Evolutionary conservation across 2,329 filamentous ascomycete genomes (phyloP).

Genomic region (Thielaviopsis musarum): DNA sequence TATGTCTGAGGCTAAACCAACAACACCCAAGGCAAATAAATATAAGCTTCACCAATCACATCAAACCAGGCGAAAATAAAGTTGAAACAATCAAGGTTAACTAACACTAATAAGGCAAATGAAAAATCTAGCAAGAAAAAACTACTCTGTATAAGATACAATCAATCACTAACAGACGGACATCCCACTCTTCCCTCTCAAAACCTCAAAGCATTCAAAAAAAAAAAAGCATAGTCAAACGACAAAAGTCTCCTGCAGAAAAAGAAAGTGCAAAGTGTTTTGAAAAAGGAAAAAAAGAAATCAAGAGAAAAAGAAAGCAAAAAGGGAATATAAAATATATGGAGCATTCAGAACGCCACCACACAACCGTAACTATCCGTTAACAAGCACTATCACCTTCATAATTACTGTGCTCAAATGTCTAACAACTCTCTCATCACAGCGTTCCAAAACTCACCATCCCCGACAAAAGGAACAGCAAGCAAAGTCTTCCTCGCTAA

Average conservation of each 20-base stretch:
- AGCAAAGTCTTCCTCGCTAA: not conserved
- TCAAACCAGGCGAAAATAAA: not conserved
- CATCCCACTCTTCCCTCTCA: no score
- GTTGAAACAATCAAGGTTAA: not conserved
- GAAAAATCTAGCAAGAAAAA: not conserved
- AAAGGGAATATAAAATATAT: slow-evolving; percentile 5
- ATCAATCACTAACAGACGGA: not conserved
- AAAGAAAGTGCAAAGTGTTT: slow-evolving; percentile 7
- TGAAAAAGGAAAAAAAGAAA: slow-evolving; percentile 5
- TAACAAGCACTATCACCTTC: not conserved
- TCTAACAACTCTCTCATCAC: not conserved
- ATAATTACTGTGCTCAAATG: not conserved
- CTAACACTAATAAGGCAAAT: not conserved
- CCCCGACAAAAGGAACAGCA: not conserved
- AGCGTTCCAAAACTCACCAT: not conserved
- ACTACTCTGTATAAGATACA: not conserved
- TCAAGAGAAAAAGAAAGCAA: slow-evolving; percentile 2
- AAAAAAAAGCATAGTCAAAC: not conserved
- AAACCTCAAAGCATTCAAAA: not conserved
- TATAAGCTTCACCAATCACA: not conserved
- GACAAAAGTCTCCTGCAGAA: not conserved
- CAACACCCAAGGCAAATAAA: not conserved
- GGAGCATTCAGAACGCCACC: slow-evolving; percentile 9
- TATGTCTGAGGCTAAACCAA: no score
- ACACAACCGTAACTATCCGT: slow-evolving; percentile 9